These are phyloP conservation scores for Chenopodium berlandieri DNA, from an alignment of 148 eudicot species.

Conservation along the genomic window DNA sequence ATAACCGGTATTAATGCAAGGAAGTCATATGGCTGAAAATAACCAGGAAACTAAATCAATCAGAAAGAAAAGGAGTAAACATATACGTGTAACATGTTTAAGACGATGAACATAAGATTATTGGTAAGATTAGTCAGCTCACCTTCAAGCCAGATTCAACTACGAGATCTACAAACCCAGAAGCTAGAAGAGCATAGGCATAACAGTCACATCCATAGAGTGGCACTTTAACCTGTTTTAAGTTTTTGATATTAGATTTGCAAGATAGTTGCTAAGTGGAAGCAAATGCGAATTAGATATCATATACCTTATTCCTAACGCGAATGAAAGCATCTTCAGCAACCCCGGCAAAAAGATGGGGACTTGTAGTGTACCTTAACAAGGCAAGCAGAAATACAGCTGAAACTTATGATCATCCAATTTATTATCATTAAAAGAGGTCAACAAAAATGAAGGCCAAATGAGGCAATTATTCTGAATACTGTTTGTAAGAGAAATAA, in stretches of 20 bases:
- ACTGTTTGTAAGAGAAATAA: background rate
- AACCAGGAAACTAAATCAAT: constrained; percentile 4
- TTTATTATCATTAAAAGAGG: background rate
- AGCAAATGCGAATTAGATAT: background rate
- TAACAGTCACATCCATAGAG: constrained; percentile 95
- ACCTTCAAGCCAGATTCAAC: constrained; percentile 97
- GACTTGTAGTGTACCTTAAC: constrained; percentile 93
- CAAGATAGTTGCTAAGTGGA: background rate
- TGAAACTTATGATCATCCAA: constrained; percentile 4
- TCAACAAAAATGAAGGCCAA: background rate
- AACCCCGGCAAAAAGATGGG: constrained; percentile 76
- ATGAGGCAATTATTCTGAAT: background rate
- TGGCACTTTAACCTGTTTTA: constrained; percentile 82
- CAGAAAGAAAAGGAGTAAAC: background rate
- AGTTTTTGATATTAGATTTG: background rate
- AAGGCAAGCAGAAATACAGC: constrained; percentile 25
- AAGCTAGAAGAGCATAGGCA: constrained; percentile 93
- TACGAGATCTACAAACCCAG: constrained; percentile 95
- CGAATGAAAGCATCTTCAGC: constrained; percentile 81
- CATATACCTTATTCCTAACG: constrained; percentile 73
- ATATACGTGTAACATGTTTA: background rate
- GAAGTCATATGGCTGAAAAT: constrained; percentile 87
- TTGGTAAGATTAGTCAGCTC: background rate
- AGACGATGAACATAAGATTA: background rate
- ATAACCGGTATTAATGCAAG: constrained; percentile 85